phyloP scores from a whole-genome alignment of 371 early-diverging fungal genomes.

The Lichtheimia ramosa region DNA sequence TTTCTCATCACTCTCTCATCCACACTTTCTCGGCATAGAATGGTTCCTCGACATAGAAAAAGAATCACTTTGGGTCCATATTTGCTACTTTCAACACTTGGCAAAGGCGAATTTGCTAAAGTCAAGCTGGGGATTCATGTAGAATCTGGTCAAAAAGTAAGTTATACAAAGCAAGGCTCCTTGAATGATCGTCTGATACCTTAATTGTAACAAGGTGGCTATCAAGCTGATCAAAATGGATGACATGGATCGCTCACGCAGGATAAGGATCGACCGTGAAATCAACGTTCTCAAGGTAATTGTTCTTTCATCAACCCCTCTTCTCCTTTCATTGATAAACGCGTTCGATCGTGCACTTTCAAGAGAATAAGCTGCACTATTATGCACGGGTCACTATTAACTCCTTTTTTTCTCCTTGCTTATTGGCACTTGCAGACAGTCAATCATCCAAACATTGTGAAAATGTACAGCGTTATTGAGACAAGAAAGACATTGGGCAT shows the following conservation, averaged over 20 bases:
- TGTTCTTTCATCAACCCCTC: background rate
- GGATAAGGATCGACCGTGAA: constrained; percentile 82
- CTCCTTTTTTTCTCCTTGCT: too few species aligned
- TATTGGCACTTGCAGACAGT: constrained; percentile 56
- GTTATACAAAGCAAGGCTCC: background rate
- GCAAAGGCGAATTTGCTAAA: constrained; percentile 98
- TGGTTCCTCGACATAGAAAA: too few species aligned
- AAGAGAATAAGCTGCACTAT: background rate
- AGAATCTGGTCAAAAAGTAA: constrained; percentile 90
- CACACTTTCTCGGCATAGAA: too few species aligned
- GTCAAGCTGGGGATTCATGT: constrained; percentile 96
- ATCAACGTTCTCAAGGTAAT: constrained; percentile 80
- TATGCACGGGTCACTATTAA: too few species aligned
- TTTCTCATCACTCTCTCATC: background rate
- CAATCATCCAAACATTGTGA: constrained; percentile 90
- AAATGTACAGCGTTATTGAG: constrained; percentile 93
- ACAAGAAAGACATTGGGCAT: constrained; percentile 94
- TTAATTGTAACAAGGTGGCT: constrained; percentile 60
- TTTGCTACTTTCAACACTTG: constrained; percentile 91
- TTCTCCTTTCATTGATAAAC: background rate
- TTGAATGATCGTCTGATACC: background rate
- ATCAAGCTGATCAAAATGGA: constrained; percentile 83
- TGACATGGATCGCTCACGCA: constrained; percentile 74
- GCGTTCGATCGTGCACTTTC: background rate
- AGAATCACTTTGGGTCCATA: constrained; percentile 86